Evolutionary conservation across 139 green algal species (phyloP), one percentile per base, ranked within the genome.

Genomic region (Coelastrella sp.): DNA sequence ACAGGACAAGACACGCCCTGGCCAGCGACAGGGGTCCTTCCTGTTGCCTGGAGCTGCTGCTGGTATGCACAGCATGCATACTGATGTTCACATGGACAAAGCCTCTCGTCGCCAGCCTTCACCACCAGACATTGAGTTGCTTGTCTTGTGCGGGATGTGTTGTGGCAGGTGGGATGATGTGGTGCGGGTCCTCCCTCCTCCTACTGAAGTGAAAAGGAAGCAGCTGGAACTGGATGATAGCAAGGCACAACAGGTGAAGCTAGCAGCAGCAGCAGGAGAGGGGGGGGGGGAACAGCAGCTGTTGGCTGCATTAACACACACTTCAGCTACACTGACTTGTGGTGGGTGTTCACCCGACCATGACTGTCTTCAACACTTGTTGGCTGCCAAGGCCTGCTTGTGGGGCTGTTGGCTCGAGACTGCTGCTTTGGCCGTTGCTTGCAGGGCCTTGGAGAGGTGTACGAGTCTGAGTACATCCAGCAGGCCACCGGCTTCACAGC

Each of bases 381-480:
- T 49, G 35, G 35, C 35, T 49, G 35, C 35, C 35, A 49, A 49
- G 35, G 35, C 35, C 35, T 49, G 35, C 35, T 49, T 49, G 35
- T 3, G 35, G 35, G 35, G 35, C 15, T 25, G 72, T 78, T 78
- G 8, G 17, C 72, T 78, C 20, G 3, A 9, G 63, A 70, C 63
- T 78, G 72, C 72, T 25, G 20, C 10, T 78, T 25, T 9, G 10
- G n/a, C n/a, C 7, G 72, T 25, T 78, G 78, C 78, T 17, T 63
- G 49, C 87, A 96, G 91, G 97, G 97, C 57, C 93, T 97, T 78
- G 97, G 95, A 11, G 97, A 98, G 81, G 68, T 97, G 74, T 98
- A 98, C 90, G 96, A 97, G 92, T 79, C 95, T 15, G 95, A 98
- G 12, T 98, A 95, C 80, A 89, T 97, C 57, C 57, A 87, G 65